These are phyloP conservation scores for Coemansia sp. DNA, from an alignment of 192 early-diverging fungal species.

Conservation along the genomic window DNA sequence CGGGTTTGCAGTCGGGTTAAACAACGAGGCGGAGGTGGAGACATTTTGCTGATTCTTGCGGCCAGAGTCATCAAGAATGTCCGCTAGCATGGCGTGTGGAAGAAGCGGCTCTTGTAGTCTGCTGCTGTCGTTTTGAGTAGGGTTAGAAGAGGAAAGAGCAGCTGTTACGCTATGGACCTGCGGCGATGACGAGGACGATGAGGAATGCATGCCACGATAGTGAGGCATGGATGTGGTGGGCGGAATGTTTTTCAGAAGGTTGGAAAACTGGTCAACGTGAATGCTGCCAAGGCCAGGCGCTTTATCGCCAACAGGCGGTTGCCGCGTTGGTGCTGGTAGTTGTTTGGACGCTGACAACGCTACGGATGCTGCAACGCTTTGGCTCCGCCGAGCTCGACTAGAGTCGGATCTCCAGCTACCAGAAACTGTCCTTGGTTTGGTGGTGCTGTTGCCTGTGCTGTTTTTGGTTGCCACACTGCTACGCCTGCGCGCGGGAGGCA, in stretches of 20 bases:
- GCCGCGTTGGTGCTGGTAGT: not conserved
- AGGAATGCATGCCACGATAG: not conserved
- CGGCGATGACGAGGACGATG: not conserved
- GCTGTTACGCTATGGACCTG: conserved; percentile 1
- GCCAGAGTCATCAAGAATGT: conserved; percentile 30
- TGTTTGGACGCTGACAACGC: conserved; percentile 1
- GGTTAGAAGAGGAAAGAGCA: conserved; percentile 6
- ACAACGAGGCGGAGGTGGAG: conserved; percentile 29
- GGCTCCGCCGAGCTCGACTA: conserved; percentile 15
- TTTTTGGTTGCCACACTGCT: conserved; percentile 10
- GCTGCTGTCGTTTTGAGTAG: not conserved
- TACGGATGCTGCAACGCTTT: not conserved
- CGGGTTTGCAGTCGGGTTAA: conserved; percentile 16
- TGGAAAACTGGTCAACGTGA: conserved; percentile 1
- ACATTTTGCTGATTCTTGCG: not conserved
- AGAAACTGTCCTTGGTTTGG: conserved; percentile 4
- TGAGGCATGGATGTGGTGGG: conserved; percentile 1
- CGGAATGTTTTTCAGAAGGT: not conserved
- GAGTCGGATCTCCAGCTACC: conserved; percentile 31
- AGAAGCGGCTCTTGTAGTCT: conserved; percentile 23
- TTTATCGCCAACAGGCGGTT: not conserved
- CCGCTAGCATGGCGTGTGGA: conserved; percentile 39
- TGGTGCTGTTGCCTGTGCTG: conserved; percentile 1
- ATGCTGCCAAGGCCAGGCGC: not conserved
- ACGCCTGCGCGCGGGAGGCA: conserved; percentile 4